A percentile compares a stretch with the other conserved stretches of the same genome.
Conservation (phyloP, 345 rosid genomes). For the Boechera divaricarpa region DNA sequence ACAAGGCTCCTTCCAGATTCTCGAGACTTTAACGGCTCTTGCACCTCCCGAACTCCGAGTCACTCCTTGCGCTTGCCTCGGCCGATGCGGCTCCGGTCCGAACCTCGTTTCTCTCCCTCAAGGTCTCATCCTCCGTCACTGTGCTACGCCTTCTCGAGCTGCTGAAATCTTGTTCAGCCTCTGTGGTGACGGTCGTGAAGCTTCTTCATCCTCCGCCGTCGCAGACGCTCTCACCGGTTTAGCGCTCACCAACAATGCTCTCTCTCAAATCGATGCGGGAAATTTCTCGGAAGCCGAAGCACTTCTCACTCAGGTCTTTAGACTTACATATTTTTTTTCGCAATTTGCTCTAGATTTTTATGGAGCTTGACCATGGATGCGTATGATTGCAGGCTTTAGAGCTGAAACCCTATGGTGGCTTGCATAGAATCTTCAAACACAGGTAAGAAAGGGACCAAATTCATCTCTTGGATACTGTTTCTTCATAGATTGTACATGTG, state of each 20-base stretch:
- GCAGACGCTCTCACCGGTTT: constrained; percentile 58
- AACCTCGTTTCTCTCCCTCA: constrained; percentile 75
- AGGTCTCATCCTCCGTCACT: constrained; percentile 65
- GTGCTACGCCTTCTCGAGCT: constrained; percentile 73
- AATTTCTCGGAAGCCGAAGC: constrained; percentile 60
- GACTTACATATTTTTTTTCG: background rate
- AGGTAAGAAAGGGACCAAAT: constrained; percentile 48
- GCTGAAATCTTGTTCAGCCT: constrained; percentile 56
- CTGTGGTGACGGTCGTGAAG: constrained; percentile 41
- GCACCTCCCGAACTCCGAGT: constrained; percentile 70
- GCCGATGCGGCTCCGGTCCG: constrained; percentile 91
- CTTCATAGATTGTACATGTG: background rate
- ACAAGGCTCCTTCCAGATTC: constrained; percentile 77
- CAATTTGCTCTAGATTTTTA: background rate
- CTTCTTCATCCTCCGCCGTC: constrained; percentile 44
- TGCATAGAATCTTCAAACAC: constrained; percentile 67
- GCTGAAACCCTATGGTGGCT: constrained; percentile 72
- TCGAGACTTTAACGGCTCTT: constrained; percentile 62
- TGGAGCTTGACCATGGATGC: constrained; percentile 31
- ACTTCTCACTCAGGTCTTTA: constrained; percentile 66
- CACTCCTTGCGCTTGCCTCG: constrained; percentile 72
- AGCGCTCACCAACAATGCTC: constrained; percentile 69
- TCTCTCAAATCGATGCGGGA: constrained; percentile 51
- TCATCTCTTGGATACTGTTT: constrained; percentile 3
- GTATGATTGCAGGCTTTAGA: constrained; percentile 64